Conservation (phyloP, 2,329 filamentous ascomycete species). For the Aspergillus sp. region DNA sequence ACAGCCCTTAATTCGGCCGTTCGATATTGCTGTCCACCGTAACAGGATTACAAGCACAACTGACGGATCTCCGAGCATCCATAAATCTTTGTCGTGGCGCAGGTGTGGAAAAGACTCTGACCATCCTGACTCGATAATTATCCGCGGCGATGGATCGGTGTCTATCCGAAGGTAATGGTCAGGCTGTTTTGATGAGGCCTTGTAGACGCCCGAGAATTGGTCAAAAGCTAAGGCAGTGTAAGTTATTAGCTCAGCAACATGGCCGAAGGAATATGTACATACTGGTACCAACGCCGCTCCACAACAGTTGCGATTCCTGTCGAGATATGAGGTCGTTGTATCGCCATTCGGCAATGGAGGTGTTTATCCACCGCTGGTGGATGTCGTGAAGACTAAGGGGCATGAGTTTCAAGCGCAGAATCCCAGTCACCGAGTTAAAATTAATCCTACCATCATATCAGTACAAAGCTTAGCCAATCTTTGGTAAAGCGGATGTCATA, state of each 20-base stretch:
- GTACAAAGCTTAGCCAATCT: neutral
- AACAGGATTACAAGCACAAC: neutral
- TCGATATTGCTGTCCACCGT: neutral
- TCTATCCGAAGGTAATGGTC: neutral
- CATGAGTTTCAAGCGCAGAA: too few species aligned
- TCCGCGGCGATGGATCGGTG: neutral
- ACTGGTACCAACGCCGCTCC: slow-evolving; percentile 1
- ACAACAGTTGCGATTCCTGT: neutral
- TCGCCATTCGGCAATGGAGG: neutral
- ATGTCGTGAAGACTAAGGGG: too few species aligned
- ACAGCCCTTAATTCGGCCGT: neutral
- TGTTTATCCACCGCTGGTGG: too few species aligned
- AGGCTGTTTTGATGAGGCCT: slow-evolving; percentile 1
- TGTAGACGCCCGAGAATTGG: neutral
- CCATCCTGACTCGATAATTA: slow-evolving; percentile 4
- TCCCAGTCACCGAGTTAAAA: too few species aligned
- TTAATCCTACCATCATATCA: neutral
- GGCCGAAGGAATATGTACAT: neutral
- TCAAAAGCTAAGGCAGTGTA: neutral
- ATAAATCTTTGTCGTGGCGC: neutral
- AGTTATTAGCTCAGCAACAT: neutral
- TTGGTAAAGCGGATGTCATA: neutral
- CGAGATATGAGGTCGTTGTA: neutral
- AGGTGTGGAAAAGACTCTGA: neutral
- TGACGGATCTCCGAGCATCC: too few species aligned